phyloP scores from a whole-genome alignment of 805 yeast genomes.

The Saccharomycopsis fermentans region DNA sequence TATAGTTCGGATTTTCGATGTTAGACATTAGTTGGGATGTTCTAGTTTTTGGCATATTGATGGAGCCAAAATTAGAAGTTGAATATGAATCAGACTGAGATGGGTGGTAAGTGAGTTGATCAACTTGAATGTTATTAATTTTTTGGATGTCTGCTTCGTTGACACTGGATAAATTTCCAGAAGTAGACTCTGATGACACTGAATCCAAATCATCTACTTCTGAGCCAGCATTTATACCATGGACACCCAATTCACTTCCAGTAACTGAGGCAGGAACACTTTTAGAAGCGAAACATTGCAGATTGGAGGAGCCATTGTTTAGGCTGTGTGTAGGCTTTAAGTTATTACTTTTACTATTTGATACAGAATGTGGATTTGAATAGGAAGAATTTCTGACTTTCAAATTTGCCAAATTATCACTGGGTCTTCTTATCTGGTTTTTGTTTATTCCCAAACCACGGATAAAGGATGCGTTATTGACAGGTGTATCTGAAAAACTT shows the following conservation, averaged over 20 bases:
- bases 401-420: slow-evolving; percentile 13
- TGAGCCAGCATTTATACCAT: neutral
- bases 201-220: neutral
- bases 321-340: neutral
- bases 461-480: slow-evolving; percentile 16
- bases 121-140: neutral
- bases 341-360: slow-evolving; percentile 1
- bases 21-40: neutral
- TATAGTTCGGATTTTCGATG: neutral
- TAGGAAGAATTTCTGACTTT: slow-evolving; percentile 12
- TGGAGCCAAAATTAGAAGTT: neutral
- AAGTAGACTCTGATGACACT: neutral
- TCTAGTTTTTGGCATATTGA: neutral
- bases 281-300: neutral
- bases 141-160: slow-evolving; percentile 3
- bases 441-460: slow-evolving; percentile 18
- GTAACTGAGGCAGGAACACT: neutral
- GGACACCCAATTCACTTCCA: neutral
- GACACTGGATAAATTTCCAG: slow-evolving; percentile 9
- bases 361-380: slow-evolving; percentile 16
- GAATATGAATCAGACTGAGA: neutral
- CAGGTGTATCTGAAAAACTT: slow-evolving; percentile 7
- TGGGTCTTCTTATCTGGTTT: slow-evolving; percentile 15
- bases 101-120: neutral
- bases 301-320: neutral